Evolutionary conservation across 2,329 filamentous ascomycete species (phyloP), one percentile per base, ranked within the genome.

Genomic region (Alternaria sp.): DNA sequence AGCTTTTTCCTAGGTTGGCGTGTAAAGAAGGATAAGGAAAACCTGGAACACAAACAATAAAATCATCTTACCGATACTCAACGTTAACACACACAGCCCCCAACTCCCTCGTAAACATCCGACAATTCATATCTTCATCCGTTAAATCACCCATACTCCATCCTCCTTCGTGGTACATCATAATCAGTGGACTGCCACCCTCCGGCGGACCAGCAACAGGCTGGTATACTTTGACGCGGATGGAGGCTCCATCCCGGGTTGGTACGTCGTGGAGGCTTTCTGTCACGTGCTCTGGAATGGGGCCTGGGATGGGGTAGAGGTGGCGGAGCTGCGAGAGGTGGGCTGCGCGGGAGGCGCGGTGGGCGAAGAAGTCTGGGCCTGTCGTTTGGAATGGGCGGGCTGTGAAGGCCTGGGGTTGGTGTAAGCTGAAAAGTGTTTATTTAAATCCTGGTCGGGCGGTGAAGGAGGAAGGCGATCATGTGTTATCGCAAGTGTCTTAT

Each of bases 21-120:
- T 5, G 21, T 21, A 21, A 21, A 21, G 21, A 21, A 21, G 21
- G 21, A 21, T 5, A 28, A 28, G 2, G 4, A 28, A 28, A 28
- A 28, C 9, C 26, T 28, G 26, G 26, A 5, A 28, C 11, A 5
- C 5, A 28, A 5, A 5, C 5, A 1, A 28, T 1, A 5, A 10
- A 10, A 28, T 28, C 26, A 1, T 25, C 26, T 28, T 62, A 78
- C 76, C 85, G 78, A 66, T 87, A 87, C 17, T 85, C 83, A 5
- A 86, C 79, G 60, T 83, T 84, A 8, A 86, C 76, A 15, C 83
- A 82, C 0, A 85, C 78, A 25, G 81, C 73, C 0, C 78, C 74
- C 19, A 81, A 61, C 26, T 81, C 75, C 9, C 71, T 61, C 1
- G 75, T 73, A 57, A 84, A 77, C 62, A 77, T 73, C 9, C 82